phyloP scores from a whole-genome alignment of 352 stramenopile genomes.

The Phytopythium cucurbitacearum region DNA sequence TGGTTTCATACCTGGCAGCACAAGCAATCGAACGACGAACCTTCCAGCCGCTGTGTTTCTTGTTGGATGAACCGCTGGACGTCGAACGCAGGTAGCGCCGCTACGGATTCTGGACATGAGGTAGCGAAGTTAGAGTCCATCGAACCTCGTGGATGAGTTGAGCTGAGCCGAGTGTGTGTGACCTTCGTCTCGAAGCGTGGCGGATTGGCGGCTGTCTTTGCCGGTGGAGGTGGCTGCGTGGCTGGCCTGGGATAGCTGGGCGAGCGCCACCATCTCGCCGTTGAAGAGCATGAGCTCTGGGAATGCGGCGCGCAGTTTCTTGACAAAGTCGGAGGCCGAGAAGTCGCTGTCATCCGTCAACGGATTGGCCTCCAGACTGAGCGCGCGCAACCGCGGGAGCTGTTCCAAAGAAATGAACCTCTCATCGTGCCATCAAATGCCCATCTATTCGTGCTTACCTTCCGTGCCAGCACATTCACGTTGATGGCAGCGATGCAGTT shows the following conservation, averaged over 20 bases:
- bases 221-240: background rate
- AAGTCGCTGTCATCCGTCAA: slow-evolving; percentile 13
- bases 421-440: no score
- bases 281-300: slow-evolving; percentile 48
- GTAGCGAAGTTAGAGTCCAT: background rate
- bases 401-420: slow-evolving; percentile 4
- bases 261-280: slow-evolving; percentile 45
- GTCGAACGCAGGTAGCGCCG: background rate
- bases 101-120: background rate
- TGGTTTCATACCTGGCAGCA: no score
- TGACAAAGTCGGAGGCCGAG: slow-evolving; percentile 5
- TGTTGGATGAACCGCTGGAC: background rate
- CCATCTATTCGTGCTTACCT: slow-evolving; percentile 10
- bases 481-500: slow-evolving; percentile 49
- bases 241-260: slow-evolving; percentile 14
- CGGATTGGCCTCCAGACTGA: slow-evolving; percentile 38
- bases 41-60: background rate
- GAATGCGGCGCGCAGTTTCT: slow-evolving; percentile 21
- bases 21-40: no score
- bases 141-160: background rate
- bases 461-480: slow-evolving; percentile 25
- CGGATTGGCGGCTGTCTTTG: background rate
- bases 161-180: no score
- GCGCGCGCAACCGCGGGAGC: slow-evolving; percentile 43
- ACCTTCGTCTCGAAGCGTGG: background rate